These are phyloP conservation scores for Trichoderma gamsii DNA, from an alignment of 495 filamentous ascomycete species.

Conservation along the genomic window DNA sequence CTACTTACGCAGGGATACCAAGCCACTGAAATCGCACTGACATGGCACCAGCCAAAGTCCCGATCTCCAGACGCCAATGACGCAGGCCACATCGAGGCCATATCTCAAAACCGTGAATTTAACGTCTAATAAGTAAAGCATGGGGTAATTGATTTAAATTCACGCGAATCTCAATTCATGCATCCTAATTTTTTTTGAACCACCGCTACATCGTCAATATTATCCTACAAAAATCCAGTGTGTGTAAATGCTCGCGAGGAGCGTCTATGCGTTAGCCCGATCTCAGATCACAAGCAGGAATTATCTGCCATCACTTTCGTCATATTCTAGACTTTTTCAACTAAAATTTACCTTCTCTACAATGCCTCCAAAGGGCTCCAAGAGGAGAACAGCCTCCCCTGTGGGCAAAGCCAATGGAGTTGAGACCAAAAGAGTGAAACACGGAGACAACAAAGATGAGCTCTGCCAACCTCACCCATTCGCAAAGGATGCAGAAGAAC, in stretches of 20 bases:
- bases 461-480: constrained; percentile 38
- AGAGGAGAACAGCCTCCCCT: not conserved
- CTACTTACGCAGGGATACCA: not conserved
- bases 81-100: constrained; percentile 1
- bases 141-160: not conserved
- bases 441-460: constrained; percentile 18
- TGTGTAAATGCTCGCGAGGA: not conserved
- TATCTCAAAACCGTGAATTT: not conserved
- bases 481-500: constrained; percentile 48
- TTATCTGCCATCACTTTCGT: not conserved
- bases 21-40: not conserved
- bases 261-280: not conserved
- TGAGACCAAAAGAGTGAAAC: not conserved
- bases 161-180: not conserved
- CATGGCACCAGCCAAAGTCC: not conserved
- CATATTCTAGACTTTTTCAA: not conserved
- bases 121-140: not conserved
- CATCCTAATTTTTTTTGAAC: not conserved
- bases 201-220: not conserved
- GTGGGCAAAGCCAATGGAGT: not conserved
- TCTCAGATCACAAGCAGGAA: not conserved
- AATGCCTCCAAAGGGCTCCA: constrained; percentile 10
- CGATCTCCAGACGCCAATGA: constrained; percentile 11
- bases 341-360: not conserved
- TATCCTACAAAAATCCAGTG: not conserved